Evolutionary conservation across 306 rosid species (phyloP), one percentile per base, ranked within the genome.

Genomic region (Morella rubra): DNA sequence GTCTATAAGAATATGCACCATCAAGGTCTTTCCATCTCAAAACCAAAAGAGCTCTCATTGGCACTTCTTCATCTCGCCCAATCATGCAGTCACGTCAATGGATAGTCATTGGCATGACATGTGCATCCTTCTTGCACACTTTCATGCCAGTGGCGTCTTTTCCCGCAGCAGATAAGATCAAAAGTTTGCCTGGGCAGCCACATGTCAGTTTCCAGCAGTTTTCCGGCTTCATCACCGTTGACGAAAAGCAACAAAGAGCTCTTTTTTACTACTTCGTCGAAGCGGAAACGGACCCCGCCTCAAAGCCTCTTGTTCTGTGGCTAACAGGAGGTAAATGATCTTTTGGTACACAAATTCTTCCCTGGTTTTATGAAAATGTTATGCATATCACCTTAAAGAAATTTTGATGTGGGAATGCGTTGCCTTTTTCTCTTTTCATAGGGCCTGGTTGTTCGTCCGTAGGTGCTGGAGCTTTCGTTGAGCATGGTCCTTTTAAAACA

Each of bases 281-380:
- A 84, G 95, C 95, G 3, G 90, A 89, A 78, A 42, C 73, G 3
- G 84, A 91, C 27, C 91, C 98, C 4, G 73, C 84, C 80, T 89
- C 97, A 27, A 93, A 91, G 85, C 98, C 97, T 20, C 76, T 93
- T 8, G 98, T 93, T 32, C 95, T 93, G 41, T 91, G 97, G 97
- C 72, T 91, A 44, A 87, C 85, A 77, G 90, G 96, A 82, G 96
- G 96, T 91, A 20, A 19, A 55, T 8, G 24, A n/a, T n/a, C n/a
- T 15, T 49, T 22, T 49, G 7, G 22, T 24, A 4, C 40, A 32
- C 4, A 73, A 32, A 16, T 14, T 73, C 51, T 11, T 10, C 27
- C 42, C 1, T 20, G 8, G 19, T 22, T 20, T 22, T 47, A n/a
- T 22, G 16, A 46, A 8, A 5, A n/a, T n/a, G n/a, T n/a, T n/a